Base-by-base conservation (phyloP, 2,329 filamentous ascomycete genomes). In the Colletotrichum simmondsii region DNA sequence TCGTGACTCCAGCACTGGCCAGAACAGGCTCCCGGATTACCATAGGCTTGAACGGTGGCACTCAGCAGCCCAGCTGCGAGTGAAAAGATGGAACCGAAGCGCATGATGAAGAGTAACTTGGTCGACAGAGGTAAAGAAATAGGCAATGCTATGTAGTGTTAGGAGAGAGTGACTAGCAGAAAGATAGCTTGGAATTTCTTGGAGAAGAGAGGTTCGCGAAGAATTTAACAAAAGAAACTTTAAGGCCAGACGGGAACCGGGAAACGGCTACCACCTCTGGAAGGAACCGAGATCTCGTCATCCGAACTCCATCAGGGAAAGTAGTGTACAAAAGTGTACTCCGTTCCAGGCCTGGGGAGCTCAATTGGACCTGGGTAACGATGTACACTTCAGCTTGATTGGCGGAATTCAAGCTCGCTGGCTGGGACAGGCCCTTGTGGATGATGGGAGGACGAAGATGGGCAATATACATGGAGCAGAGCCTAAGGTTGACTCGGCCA, bases 1-100 rank as follows among this genome's bases (percentile, higher is more conserved):
- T 85, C 84, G 74, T 85, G 83, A 19, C 64, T 73, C 72, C 79
- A 80, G 77, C 83, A 85, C 35, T 78, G 72, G 28, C 83, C 82
- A 42, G 78, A 80, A 75, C 84, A 85, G 11, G 81, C 69, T 5
- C 80, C 81, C 3, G 83, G 83, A 46, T 80, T 76, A 32, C 79
- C 77, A 54, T 80, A 79, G 12, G 64, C 74, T 12, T 63, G 65
- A 26, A 65, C 57, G 26, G 68, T 66, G 59, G 67, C 53, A 28
- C 59, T 49, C 24, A 70, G 63, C 28, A 73, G 58, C 54, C 57
- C 53, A 30, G 69, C 66, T 32, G 74, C 58, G 54, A 73, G 62
- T 8, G 68, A 65, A 32, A 70, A 53, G 32, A 76, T 11, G 68
- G 49, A 57, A 61, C 57, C 71, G 54, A 69, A 8, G 24, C 46